These are phyloP conservation scores for Myxozyma geophila DNA, from an alignment of 805 yeast species.

Conservation along the genomic window DNA sequence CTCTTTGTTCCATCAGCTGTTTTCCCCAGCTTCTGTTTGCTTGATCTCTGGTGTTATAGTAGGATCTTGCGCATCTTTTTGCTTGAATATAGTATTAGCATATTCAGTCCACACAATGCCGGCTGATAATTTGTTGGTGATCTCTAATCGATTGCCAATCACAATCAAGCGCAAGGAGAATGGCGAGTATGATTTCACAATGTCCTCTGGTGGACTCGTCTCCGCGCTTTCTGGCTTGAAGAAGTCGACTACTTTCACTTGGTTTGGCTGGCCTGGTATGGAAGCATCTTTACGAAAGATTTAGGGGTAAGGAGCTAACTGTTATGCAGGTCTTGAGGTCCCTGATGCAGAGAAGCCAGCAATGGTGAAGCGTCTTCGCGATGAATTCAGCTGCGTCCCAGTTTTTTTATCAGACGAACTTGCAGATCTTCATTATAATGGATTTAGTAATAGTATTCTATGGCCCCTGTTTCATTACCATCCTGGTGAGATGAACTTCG, in stretches of 20 bases:
- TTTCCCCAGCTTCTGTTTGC: too few species aligned
- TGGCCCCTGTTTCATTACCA: slow-evolving; percentile 99
- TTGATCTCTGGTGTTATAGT: too few species aligned
- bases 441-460: slow-evolving; percentile 88
- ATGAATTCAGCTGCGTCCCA: slow-evolving; percentile 87
- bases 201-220: slow-evolving; percentile 98
- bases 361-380: slow-evolving; percentile 71
- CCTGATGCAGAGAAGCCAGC: slow-evolving; percentile 72
- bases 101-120: slow-evolving; percentile 2
- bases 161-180: slow-evolving; percentile 70
- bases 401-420: slow-evolving; percentile 83
- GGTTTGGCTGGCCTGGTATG: slow-evolving; percentile 97
- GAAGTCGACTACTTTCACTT: slow-evolving; percentile 80
- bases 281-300: neutral
- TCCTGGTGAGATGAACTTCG: slow-evolving; percentile 98
- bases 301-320: neutral
- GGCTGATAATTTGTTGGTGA: slow-evolving; percentile 69
- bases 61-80: too few species aligned
- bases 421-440: slow-evolving; percentile 96
- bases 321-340: slow-evolving; percentile 58
- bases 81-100: too few species aligned
- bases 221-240: slow-evolving; percentile 93
- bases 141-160: slow-evolving; percentile 93
- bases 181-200: slow-evolving; percentile 75
- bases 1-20: too few species aligned